Evolutionary conservation across 176 grass and related monocot species (phyloP).

Genomic region (Aegilops longissima): DNA sequence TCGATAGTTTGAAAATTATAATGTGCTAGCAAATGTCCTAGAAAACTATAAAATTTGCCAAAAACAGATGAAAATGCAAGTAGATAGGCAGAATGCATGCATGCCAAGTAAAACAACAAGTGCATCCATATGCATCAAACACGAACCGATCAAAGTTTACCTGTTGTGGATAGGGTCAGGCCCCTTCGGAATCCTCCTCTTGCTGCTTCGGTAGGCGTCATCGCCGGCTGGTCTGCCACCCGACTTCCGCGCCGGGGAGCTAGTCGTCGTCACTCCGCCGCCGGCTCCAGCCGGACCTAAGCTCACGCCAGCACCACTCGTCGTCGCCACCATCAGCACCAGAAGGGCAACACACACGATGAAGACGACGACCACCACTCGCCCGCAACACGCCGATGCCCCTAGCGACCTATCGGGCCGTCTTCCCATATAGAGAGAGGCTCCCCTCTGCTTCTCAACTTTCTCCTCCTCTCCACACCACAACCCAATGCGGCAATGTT

Average conservation of each 20-base stretch:
- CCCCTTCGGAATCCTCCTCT: constrained; percentile 71
- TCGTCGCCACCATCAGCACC: constrained; percentile 23
- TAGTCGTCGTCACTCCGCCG: not conserved
- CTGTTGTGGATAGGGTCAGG: constrained; percentile 87
- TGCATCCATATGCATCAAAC: not conserved
- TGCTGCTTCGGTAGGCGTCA: constrained; percentile 48
- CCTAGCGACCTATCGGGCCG: constrained; percentile 19
- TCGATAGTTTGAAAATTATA: too few relatives aligned
- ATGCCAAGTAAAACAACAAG: not conserved
- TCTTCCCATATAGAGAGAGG: constrained; percentile 39
- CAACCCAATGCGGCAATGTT: not conserved
- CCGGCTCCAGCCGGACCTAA: not conserved
- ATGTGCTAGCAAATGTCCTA: not conserved
- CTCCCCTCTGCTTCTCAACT: not conserved
- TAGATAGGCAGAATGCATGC: not conserved
- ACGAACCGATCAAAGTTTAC: constrained; percentile 34
- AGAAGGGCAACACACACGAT: constrained; percentile 34
- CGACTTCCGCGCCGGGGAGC: not conserved
- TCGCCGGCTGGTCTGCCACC: not conserved
- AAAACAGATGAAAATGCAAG: not conserved
- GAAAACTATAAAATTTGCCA: not conserved
- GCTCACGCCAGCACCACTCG: not conserved
- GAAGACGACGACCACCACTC: constrained; percentile 17
- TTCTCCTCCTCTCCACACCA: not conserved
- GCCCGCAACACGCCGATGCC: constrained; percentile 33